Conservation (phyloP, 2,329 filamentous ascomycete genomes). For the Camillea tinctor region DNA sequence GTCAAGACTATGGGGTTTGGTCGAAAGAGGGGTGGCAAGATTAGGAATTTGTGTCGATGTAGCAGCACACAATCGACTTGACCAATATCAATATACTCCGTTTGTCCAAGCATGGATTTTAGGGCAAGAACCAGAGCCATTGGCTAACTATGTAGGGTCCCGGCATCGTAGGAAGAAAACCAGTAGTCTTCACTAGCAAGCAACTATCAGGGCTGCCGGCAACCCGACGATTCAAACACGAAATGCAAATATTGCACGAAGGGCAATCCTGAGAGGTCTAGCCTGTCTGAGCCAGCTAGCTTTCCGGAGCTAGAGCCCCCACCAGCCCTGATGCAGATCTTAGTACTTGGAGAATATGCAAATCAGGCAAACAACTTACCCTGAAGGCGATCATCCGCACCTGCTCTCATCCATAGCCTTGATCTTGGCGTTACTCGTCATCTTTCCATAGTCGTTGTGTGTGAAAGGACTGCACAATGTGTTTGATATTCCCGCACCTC, state of each 20-base stretch:
- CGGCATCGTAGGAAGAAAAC: no score
- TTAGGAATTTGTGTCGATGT: no score
- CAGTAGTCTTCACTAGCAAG: background rate
- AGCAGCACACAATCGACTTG: no score
- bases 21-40: no score
- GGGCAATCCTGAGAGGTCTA: background rate
- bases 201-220: background rate
- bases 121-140: background rate
- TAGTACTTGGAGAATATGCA: background rate
- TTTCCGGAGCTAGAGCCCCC: no score
- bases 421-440: background rate
- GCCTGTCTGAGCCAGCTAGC: background rate
- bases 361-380: background rate
- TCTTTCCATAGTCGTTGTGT: background rate
- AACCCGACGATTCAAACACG: background rate
- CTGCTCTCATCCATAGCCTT: background rate
- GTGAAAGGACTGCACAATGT: background rate
- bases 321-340: background rate
- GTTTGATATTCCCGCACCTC: background rate
- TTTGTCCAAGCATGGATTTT: no score
- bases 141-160: no score
- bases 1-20: no score
- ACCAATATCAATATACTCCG: no score
- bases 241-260: background rate
- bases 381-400: background rate